Conservation (phyloP, 140 eudicot species). For the Anethum foeniculum region DNA sequence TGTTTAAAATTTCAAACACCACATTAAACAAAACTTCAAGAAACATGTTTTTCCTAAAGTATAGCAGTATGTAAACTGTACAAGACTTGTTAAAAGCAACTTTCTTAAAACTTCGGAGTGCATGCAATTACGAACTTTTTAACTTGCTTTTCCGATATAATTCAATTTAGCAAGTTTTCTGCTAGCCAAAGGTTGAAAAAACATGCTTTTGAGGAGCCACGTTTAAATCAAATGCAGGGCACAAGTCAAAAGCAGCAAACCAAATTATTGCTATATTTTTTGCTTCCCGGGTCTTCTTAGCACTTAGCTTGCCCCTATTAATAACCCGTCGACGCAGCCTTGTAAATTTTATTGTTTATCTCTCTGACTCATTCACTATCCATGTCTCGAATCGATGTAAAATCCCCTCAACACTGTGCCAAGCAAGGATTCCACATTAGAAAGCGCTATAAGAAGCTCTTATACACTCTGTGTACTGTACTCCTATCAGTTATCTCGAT, state of each 20-base stretch:
- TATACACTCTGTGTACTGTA: slow-evolving; percentile 47
- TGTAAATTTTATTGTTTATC: slow-evolving; percentile 13
- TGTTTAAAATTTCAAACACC: background rate
- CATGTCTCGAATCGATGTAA: slow-evolving; percentile 41
- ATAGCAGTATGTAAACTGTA: background rate
- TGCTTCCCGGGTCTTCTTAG: slow-evolving; percentile 1
- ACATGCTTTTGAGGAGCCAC: slow-evolving; percentile 10
- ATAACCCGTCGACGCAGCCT: slow-evolving; percentile 16
- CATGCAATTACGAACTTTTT: slow-evolving; percentile 1
- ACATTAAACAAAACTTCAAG: background rate
- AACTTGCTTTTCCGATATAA: background rate
- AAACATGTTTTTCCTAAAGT: background rate
- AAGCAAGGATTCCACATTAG: slow-evolving; percentile 27
- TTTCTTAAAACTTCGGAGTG: slow-evolving; percentile 2
- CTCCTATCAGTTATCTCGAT: slow-evolving; percentile 56
- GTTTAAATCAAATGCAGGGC: slow-evolving; percentile 5
- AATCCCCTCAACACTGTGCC: slow-evolving; percentile 53
- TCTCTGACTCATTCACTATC: slow-evolving; percentile 14
- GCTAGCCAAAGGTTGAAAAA: background rate
- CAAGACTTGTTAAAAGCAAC: background rate
- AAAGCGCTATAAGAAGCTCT: slow-evolving; percentile 53
- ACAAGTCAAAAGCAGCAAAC: slow-evolving; percentile 32
- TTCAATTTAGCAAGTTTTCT: background rate
- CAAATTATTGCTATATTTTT: slow-evolving; percentile 26
- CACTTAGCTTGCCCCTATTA: slow-evolving; percentile 14